Evolutionary conservation across 371 early-diverging fungal species (phyloP).

Genomic region (Actinomortierella ambigua): DNA sequence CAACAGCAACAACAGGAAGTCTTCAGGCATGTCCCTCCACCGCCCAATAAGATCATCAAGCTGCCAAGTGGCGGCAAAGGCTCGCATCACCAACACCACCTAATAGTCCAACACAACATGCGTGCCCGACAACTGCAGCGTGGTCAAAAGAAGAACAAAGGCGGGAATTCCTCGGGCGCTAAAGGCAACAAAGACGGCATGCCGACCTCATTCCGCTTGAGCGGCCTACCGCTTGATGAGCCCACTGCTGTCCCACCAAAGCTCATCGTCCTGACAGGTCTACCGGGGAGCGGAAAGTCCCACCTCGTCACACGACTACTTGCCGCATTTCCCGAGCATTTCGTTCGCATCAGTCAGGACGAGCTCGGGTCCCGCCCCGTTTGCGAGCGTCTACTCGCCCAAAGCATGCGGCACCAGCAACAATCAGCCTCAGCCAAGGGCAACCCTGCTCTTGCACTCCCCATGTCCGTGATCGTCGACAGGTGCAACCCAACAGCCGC

Average conservation of each 20-base stretch:
- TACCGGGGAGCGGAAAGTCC: slow-evolving; percentile 55
- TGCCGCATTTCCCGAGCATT: slow-evolving; percentile 36
- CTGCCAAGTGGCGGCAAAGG: slow-evolving; percentile 26
- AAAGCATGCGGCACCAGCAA: slow-evolving; percentile 44
- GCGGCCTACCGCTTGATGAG: slow-evolving; percentile 16
- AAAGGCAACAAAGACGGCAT: slow-evolving; percentile 28
- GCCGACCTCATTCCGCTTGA: slow-evolving; percentile 22
- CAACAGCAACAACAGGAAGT: slow-evolving; percentile 18
- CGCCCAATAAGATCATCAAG: slow-evolving; percentile 40
- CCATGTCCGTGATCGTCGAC: slow-evolving; percentile 49
- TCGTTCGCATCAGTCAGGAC: slow-evolving; percentile 51
- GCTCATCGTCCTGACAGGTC: slow-evolving; percentile 49
- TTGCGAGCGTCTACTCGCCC: slow-evolving; percentile 38
- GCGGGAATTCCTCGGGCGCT: slow-evolving; percentile 5
- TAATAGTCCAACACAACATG: slow-evolving; percentile 39
- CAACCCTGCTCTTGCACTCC: slow-evolving; percentile 21
- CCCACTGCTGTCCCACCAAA: slow-evolving; percentile 24
- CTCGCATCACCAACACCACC: slow-evolving; percentile 40
- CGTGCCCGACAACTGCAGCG: slow-evolving; percentile 41
- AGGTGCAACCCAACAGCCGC: slow-evolving; percentile 52
- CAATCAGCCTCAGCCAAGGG: slow-evolving; percentile 26
- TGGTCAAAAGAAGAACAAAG: slow-evolving; percentile 33
- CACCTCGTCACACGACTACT: slow-evolving; percentile 32
- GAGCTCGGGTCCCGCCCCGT: slow-evolving; percentile 48
- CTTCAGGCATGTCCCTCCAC: slow-evolving; percentile 23